Evolutionary conservation across 106 monocot species (phyloP), one percentile per base, ranked within the genome.

Genomic region (Phalaenopsis aphrodite): DNA sequence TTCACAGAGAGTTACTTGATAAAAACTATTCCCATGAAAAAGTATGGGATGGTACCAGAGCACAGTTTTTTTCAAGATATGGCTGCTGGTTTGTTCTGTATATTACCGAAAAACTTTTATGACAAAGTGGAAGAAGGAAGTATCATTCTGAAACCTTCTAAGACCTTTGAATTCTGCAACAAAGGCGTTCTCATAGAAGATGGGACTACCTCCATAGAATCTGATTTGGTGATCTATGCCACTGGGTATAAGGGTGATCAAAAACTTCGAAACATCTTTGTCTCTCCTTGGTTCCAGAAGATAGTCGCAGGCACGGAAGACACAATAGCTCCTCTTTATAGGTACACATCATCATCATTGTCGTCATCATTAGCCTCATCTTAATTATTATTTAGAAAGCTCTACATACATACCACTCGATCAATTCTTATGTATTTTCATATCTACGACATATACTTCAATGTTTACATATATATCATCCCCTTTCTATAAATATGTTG

Each of bases 61-160:
- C 86, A 95, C 4, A 87, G 85, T 55, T 85, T 92, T 76, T 85
- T 79, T 38, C 80, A 88, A 46, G 85, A 79, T 1, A 30, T 92
- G 5, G 16, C 80, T 38, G 45, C 87, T 49, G 85, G 86, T 48
- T 24, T 79, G 56, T 8, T 87, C 0, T 55, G 83, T 9, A 42
- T 90, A 6, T 37, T 88, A 42, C 92, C 91, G 0, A 84, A 88
- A 1, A 88, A 92, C 0, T 91, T 92, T 75, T 95, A 95, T 64
- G 81, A 87, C 1, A 88, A 38, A 61, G 87, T 95, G 16, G 92
- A 88, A 49, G 88, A 95, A 83, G 92, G 94, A 8, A 95, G 90
- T 79, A 87, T 95, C 42, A 49, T 92, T 12, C 21, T 90, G 9
- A 91, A 81, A 79, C 77, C 46, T 66, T 80, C 87, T 8, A 79